Evolutionary conservation across 1,139 yeast genomes (phyloP), one percentile per base, ranked within the genome.

Genomic region (Zhuliangozyma parablackwelliae): DNA sequence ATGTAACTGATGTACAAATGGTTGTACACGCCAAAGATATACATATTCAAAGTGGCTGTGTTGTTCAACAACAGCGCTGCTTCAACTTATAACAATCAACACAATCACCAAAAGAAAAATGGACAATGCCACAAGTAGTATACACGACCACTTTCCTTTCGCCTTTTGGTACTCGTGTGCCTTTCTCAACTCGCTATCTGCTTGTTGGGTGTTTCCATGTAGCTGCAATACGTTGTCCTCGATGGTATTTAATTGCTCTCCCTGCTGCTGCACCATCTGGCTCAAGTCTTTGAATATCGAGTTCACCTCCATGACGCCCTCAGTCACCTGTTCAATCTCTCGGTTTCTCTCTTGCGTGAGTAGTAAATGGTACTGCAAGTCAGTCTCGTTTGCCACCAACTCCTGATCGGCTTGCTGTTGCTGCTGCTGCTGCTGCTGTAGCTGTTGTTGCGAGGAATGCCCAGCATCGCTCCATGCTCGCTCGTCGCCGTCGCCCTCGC

Each of bases 231-330:
- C 69, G 56, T 88, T 88, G 42, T 83, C 88, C 51, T 88, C 96
- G 12, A 89, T 79, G 0, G 88, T 77, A 53, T 87, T 95, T 23
- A 89, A 72, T 47, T 85, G 90, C 29, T 77, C 81, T 5, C 96
- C 96, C 55, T 89, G 97, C 53, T 86, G 92, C 37, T 73, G 70
- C 1, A 89, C 94, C 48, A 89, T 61, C 30, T 78, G 74, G 11
- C 89, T 89, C 44, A 89, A 61, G 49, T 88, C 96, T 46, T 81
- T 80, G 57, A 88, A 89, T 2, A 89, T 88, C 7, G 89, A 72
- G 54, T 89, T 88, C 33, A 89, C 88, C 49, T 89, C 96, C 42
- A 72, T 72, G 7, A 89, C 86, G 0, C 96, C 95, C 35, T 79
- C 77, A 31, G 84, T 79, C 7, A 89, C 84, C 44, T 76, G 80